phyloP scores from a whole-genome alignment of 371 early-diverging fungal genomes.

The Fennellomyces sp. region DNA sequence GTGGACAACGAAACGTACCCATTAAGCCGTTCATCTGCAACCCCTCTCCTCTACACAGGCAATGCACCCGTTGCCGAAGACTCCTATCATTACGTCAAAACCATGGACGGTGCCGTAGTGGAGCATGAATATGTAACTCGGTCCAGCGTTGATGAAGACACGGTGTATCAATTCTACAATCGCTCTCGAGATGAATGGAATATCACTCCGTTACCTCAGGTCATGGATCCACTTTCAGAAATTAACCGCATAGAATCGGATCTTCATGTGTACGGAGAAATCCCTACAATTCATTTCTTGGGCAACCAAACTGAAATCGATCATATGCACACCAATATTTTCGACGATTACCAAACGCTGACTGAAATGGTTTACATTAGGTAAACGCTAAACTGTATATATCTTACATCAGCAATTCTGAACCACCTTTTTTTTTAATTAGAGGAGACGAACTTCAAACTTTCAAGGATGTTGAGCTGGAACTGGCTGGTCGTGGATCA shows the following conservation, averaged over 20 bases:
- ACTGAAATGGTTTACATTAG: constrained; percentile 17
- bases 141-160: not conserved
- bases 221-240: constrained; percentile 10
- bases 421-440: not conserved
- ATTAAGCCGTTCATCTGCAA: not conserved
- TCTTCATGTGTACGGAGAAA: constrained; percentile 20
- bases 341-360: constrained; percentile 5
- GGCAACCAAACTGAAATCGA: constrained; percentile 19
- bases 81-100: constrained; percentile 11
- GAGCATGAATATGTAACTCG: not conserved
- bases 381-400: constrained; percentile 8
- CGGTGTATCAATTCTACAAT: constrained; percentile 24
- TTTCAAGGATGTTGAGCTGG: constrained; percentile 13
- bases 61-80: constrained; percentile 15
- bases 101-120: not conserved
- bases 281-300: constrained; percentile 16
- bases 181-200: constrained; percentile 9
- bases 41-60: constrained; percentile 16
- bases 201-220: constrained; percentile 4
- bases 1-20: constrained; percentile 20
- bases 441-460: constrained; percentile 7
- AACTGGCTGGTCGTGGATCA: constrained; percentile 19
- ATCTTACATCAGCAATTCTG: too few relatives aligned
- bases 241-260: constrained; percentile 22
- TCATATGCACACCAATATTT: constrained; percentile 11